A percentile compares a stretch with the other conserved stretches of the same genome.
Evolutionary conservation across 805 yeast genomes (phyloP).

Genomic region (Hanseniaspora opuntiae): DNA sequence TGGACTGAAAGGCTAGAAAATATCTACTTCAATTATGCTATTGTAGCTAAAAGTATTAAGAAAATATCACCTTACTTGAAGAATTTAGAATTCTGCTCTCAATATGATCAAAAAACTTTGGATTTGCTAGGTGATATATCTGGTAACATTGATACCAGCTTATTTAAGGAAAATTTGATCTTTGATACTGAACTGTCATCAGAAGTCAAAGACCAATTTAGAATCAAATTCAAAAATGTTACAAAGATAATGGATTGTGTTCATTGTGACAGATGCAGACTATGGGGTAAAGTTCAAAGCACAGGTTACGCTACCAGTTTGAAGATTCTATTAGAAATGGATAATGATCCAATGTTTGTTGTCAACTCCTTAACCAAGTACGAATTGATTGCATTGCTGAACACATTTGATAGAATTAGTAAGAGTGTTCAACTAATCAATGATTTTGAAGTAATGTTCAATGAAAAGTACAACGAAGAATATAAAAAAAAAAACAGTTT

Average conservation of each 20-base stretch:
- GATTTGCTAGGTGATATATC: slow-evolving; percentile 31
- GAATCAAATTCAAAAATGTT: slow-evolving; percentile 74
- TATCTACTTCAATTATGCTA: slow-evolving; percentile 81
- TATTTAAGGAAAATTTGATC: slow-evolving; percentile 40
- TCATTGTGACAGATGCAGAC: slow-evolving; percentile 91
- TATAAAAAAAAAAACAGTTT: slow-evolving; percentile 21
- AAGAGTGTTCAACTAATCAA: slow-evolving; percentile 67
- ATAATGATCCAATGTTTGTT: slow-evolving; percentile 35
- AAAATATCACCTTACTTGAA: slow-evolving; percentile 46
- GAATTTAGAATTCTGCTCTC: slow-evolving; percentile 36
- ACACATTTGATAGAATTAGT: slow-evolving; percentile 84
- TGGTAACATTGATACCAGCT: slow-evolving; percentile 23
- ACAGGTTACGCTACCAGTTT: slow-evolving; percentile 96
- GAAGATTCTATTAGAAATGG: slow-evolving; percentile 71
- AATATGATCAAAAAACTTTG: slow-evolving; percentile 35
- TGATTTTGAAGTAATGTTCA: slow-evolving; percentile 49
- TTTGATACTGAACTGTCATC: slow-evolving; percentile 33
- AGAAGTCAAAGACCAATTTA: slow-evolving; percentile 68
- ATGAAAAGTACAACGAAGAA: slow-evolving; percentile 21
- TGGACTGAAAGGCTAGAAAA: slow-evolving; percentile 81
- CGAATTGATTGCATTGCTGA: slow-evolving; percentile 79
- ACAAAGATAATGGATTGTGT: slow-evolving; percentile 95
- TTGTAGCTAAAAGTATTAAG: slow-evolving; percentile 66
- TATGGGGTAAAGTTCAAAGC: slow-evolving; percentile 97
- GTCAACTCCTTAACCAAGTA: slow-evolving; percentile 54